A percentile compares a stretch with the other conserved stretches of the same genome.
phyloP scores from a whole-genome alignment of 768 basidiomycete species.

The Mrakia blollopis region DNA sequence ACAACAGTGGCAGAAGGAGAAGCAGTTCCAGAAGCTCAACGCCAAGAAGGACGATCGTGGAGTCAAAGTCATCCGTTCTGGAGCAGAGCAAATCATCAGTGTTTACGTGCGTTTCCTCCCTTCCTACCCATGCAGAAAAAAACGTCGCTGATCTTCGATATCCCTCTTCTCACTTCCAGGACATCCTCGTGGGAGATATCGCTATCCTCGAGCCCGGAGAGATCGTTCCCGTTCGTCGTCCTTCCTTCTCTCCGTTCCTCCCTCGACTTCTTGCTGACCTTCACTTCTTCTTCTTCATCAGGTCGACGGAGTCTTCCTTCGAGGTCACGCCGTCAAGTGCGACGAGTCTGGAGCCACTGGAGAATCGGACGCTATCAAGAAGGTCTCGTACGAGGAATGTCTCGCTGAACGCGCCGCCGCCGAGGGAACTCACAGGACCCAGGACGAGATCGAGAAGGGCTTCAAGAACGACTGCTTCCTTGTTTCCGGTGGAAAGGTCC shows the following conservation, averaged over 20 bases:
- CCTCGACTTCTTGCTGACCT: not conserved
- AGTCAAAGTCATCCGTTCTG: slow-evolving; percentile 74
- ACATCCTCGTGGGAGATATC: slow-evolving; percentile 91
- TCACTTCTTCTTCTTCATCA: not conserved
- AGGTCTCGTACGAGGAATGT: slow-evolving; percentile 71
- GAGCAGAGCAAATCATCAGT: slow-evolving; percentile 64
- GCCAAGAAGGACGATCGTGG: slow-evolving; percentile 91
- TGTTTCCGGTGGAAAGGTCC: slow-evolving; percentile 82
- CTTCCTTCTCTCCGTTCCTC: not conserved
- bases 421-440: slow-evolving; percentile 34
- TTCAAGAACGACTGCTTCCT: slow-evolving; percentile 83
- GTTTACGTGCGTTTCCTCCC: slow-evolving; percentile 58
- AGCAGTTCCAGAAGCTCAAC: slow-evolving; percentile 86
- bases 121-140: not conserved
- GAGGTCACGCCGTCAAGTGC: slow-evolving; percentile 88
- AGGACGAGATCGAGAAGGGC: slow-evolving; percentile 43
- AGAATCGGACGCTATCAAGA: slow-evolving; percentile 92
- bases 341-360: slow-evolving; percentile 96
- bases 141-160: not conserved
- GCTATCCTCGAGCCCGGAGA: slow-evolving; percentile 91
- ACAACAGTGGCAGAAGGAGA: slow-evolving; percentile 87
- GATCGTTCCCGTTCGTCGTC: slow-evolving; percentile 62
- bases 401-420: slow-evolving; percentile 50
- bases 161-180: slow-evolving; percentile 48
- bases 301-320: slow-evolving; percentile 84